Conservation (phyloP, 2,329 filamentous ascomycete genomes). For the Claviceps humidiphila region DNA sequence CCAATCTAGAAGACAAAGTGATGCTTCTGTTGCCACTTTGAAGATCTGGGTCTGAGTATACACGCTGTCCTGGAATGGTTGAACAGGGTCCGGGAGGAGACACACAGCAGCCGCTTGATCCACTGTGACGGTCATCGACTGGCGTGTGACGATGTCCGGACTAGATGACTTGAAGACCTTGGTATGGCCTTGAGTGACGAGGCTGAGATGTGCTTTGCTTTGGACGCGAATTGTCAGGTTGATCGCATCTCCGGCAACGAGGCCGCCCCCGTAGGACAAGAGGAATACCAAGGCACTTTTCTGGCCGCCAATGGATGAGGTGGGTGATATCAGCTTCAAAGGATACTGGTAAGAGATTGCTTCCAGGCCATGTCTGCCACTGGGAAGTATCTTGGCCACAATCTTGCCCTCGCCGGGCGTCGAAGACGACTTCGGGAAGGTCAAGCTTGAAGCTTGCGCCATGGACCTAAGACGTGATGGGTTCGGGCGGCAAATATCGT, state of each 20-base stretch:
- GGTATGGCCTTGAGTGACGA: slow-evolving; percentile 68
- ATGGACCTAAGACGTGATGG: slow-evolving; percentile 3
- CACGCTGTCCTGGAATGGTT: slow-evolving; percentile 73
- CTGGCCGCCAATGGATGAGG: slow-evolving; percentile 45
- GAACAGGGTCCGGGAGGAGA: slow-evolving; percentile 78
- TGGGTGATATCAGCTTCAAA: slow-evolving; percentile 77
- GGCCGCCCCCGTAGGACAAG: slow-evolving; percentile 85
- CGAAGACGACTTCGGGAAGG: slow-evolving; percentile 63
- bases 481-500: neutral
- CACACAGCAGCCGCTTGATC: slow-evolving; percentile 41
- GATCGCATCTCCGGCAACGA: slow-evolving; percentile 78
- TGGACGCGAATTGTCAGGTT: slow-evolving; percentile 57
- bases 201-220: slow-evolving; percentile 49
- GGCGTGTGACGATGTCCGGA: slow-evolving; percentile 41
- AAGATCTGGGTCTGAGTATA: slow-evolving; percentile 82
- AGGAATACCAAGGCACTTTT: slow-evolving; percentile 72
- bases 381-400: slow-evolving; percentile 58
- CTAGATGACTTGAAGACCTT: slow-evolving; percentile 80
- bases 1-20: slow-evolving; percentile 83
- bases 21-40: slow-evolving; percentile 39
- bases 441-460: slow-evolving; percentile 22
- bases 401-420: slow-evolving; percentile 68
- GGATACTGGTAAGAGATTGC: slow-evolving; percentile 83
- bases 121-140: slow-evolving; percentile 40
- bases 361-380: slow-evolving; percentile 56